Evolutionary conservation across 345 rosid species (phyloP).

Genomic region (Psidium friedrichsthalianum): DNA sequence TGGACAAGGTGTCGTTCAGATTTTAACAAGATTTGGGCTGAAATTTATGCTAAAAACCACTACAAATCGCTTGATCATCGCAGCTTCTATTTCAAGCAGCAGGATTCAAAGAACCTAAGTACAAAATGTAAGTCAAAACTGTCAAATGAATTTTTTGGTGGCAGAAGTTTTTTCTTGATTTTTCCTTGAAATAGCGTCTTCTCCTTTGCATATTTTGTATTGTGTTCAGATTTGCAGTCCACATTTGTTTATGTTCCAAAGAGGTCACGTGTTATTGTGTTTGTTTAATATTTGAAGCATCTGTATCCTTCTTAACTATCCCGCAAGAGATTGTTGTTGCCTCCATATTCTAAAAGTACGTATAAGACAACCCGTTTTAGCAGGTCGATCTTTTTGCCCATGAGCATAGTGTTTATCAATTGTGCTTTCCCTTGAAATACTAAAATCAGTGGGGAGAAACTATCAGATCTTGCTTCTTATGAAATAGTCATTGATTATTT

Average conservation of each 20-base stretch:
- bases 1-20: slow-evolving; percentile 91
- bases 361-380: not conserved
- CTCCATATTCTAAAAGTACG: not conserved
- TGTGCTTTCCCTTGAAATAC: not conserved
- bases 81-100: slow-evolving; percentile 98
- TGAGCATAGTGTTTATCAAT: not conserved
- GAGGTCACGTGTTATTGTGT: not conserved
- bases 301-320: not conserved
- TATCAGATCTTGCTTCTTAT: not conserved
- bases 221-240: not conserved
- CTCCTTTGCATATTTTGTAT: not conserved
- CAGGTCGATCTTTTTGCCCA: not conserved
- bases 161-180: not conserved
- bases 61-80: slow-evolving; percentile 97
- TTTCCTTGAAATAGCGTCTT: not conserved
- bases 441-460: not conserved
- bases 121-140: slow-evolving; percentile 53
- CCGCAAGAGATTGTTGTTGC: not conserved
- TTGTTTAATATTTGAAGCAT: not conserved
- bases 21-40: slow-evolving; percentile 96
- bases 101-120: slow-evolving; percentile 94
- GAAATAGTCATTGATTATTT: not conserved
- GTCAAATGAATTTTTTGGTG: not conserved
- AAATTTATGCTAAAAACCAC: slow-evolving; percentile 84
- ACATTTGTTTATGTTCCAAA: not conserved